These are phyloP conservation scores for Petunia hybrid DNA, from an alignment of 305 asterid species.

Conservation along the genomic window DNA sequence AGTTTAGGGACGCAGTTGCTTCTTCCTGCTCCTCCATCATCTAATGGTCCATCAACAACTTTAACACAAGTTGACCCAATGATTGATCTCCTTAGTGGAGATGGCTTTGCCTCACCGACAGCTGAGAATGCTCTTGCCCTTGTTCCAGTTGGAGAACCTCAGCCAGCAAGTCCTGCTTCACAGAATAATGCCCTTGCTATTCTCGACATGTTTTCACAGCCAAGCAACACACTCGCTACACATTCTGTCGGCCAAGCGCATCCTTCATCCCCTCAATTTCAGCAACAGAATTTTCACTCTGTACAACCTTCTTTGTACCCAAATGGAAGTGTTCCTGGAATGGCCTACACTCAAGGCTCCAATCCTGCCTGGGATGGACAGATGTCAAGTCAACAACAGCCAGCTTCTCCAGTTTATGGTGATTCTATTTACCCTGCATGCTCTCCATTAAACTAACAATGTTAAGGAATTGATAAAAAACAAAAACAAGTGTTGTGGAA, in stretches of 20 bases:
- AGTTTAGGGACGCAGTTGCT: slow-evolving; percentile 60
- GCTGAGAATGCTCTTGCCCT: slow-evolving; percentile 70
- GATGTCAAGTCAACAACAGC: slow-evolving; percentile 74
- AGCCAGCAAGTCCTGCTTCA: slow-evolving; percentile 70
- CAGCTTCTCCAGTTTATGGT: slow-evolving; percentile 81
- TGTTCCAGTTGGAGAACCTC: slow-evolving; percentile 77
- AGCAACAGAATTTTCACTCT: slow-evolving; percentile 55
- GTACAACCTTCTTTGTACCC: slow-evolving; percentile 57
- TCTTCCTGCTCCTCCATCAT: slow-evolving; percentile 66
- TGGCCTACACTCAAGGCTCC: slow-evolving; percentile 64
- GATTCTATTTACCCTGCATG: slow-evolving; percentile 22
- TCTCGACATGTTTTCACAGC: slow-evolving; percentile 79
- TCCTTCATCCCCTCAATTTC: slow-evolving; percentile 61
- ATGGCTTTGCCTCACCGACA: slow-evolving; percentile 67
- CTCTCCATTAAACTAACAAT: slow-evolving; percentile 22
- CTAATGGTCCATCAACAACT: slow-evolving; percentile 58
- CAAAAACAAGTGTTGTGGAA: neutral
- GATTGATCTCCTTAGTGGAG: slow-evolving; percentile 98
- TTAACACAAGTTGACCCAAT: slow-evolving; percentile 60
- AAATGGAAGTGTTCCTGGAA: slow-evolving; percentile 65
- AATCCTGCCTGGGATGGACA: slow-evolving; percentile 75
- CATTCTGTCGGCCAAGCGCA: slow-evolving; percentile 61
- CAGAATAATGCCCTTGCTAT: slow-evolving; percentile 89
- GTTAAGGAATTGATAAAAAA: neutral
- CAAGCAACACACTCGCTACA: slow-evolving; percentile 47